Evolutionary conservation across 2,329 filamentous ascomycete species (phyloP).

Genomic region (Claviceps spartinae): DNA sequence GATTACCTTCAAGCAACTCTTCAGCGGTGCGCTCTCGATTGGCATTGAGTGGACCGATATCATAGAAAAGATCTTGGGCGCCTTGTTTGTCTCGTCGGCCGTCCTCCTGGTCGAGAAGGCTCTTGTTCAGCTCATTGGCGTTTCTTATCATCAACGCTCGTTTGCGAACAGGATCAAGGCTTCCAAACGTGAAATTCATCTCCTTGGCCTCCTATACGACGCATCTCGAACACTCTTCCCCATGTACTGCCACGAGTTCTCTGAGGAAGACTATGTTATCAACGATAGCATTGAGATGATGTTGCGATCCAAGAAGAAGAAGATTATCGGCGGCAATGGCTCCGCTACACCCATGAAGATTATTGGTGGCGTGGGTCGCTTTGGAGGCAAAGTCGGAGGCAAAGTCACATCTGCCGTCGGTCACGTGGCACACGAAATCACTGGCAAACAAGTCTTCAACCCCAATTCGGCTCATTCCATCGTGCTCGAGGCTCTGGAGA

Average conservation of each 20-base stretch:
- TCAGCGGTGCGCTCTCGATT: conserved; percentile 19
- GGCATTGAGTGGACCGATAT: conserved; percentile 39
- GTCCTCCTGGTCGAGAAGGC: conserved; percentile 66
- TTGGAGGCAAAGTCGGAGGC: conserved; percentile 90
- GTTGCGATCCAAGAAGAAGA: conserved; percentile 40
- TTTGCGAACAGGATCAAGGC: conserved; percentile 75
- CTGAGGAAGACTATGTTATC: conserved; percentile 84
- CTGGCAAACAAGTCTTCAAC: conserved; percentile 91
- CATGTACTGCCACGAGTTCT: conserved; percentile 81
- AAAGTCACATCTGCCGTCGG: conserved; percentile 90
- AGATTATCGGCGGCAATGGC: conserved; percentile 31
- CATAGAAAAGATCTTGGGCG: conserved; percentile 51
- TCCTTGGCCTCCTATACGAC: conserved; percentile 78
- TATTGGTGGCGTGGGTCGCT: conserved; percentile 61
- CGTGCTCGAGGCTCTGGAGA: conserved; percentile 79
- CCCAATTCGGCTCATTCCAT: conserved; percentile 81
- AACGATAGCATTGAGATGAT: conserved; percentile 67
- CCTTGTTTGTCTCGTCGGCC: conserved; percentile 52
- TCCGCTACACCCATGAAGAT: conserved; percentile 66
- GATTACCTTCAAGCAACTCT: conserved; percentile 47
- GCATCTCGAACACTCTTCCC: conserved; percentile 82
- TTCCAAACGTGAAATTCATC: conserved; percentile 73
- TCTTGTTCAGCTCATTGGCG: conserved; percentile 69
- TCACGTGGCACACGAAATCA: conserved; percentile 86
- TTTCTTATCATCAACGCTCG: conserved; percentile 74